Evolutionary conservation across 1,139 yeast genomes (phyloP), one percentile per base, ranked within the genome.

Genomic region (Candida sanyaensis): DNA sequence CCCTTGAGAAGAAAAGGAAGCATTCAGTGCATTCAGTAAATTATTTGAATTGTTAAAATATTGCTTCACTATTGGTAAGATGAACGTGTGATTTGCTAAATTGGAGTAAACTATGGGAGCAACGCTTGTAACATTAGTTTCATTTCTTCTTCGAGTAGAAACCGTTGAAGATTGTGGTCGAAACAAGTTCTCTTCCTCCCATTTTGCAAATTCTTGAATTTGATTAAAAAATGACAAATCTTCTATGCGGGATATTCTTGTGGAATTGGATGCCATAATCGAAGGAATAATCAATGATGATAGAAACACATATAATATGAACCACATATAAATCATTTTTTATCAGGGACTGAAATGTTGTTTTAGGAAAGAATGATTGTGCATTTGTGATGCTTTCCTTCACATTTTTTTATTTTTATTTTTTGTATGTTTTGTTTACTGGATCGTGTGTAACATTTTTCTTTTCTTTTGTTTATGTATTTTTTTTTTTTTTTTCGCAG

Each of bases 161-260:
- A n/a, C 9, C 3, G 6, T n/a, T 37, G 28, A 8, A 12, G 40
- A 33, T 26, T 37, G 41, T n/a, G 28, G 38, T 30, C 37, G 36
- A 24, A 36, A 37, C 13, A 43, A 32, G 26, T 43, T 39, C 13
- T 44, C 39, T 32, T 40, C 37, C 28, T 48, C 44, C 48, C 48
- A 48, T 32, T 46, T 33, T n/a, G 46, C 48, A 42, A 48, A 45
- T 17, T 48, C 46, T 12, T 28, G 17, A 29, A 48, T 44, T 29
- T 42, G 48, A 12, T 46, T 28, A 37, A 44, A 45, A 32, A 45
- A 46, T 12, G 39, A 31, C 30, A 39, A 27, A 31, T 44, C 47
- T 27, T 44, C 33, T 24, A 33, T 32, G 2, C 45, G 26, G 31
- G 42, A 13, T 26, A 41, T 27, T 27, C 24, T 37, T 4, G 29